A percentile compares a stretch with the other conserved stretches of the same genome.
Conservation (phyloP, 768 basidiomycete genomes). For the Hydnomerulius pinastri region DNA sequence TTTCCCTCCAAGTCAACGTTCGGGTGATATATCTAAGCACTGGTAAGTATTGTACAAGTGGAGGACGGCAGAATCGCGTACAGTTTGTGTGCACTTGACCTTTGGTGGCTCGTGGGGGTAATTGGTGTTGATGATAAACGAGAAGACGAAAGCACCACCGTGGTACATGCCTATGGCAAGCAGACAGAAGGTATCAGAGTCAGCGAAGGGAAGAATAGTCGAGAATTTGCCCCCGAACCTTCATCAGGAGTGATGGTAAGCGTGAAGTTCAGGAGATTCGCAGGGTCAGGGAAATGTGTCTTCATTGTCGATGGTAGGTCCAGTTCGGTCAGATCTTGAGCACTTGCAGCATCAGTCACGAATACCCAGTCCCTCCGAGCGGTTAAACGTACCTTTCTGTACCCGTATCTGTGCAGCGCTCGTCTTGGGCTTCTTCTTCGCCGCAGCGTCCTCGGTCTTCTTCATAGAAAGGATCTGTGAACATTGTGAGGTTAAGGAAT, state of each 20-base stretch:
- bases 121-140: conserved; percentile 94
- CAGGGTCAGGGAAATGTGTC: conserved; percentile 89
- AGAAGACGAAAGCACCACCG: conserved; percentile 91
- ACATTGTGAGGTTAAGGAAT: conserved; percentile 7
- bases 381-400: conserved; percentile 79
- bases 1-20: conserved; percentile 98
- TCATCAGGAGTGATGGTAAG: conserved; percentile 97
- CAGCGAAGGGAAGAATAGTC: background rate
- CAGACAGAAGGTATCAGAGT: conserved; percentile 4
- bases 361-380: background rate
- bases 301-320: conserved; percentile 96
- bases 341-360: conserved; percentile 3
- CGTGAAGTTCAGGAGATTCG: conserved; percentile 94
- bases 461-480: conserved; percentile 98
- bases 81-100: conserved; percentile 95
- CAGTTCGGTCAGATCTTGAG: conserved; percentile 89
- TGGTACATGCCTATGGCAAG: conserved; percentile 88
- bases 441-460: conserved; percentile 97
- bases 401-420: conserved; percentile 98
- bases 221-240: conserved; percentile 49
- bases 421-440: conserved; percentile 98
- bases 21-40: conserved; percentile 90
- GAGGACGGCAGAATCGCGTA: conserved; percentile 38
- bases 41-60: conserved; percentile 6
- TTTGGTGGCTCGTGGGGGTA: conserved; percentile 99